Conservation (phyloP, 2,329 filamentous ascomycete genomes). For the Colletotrichum sp. region DNA sequence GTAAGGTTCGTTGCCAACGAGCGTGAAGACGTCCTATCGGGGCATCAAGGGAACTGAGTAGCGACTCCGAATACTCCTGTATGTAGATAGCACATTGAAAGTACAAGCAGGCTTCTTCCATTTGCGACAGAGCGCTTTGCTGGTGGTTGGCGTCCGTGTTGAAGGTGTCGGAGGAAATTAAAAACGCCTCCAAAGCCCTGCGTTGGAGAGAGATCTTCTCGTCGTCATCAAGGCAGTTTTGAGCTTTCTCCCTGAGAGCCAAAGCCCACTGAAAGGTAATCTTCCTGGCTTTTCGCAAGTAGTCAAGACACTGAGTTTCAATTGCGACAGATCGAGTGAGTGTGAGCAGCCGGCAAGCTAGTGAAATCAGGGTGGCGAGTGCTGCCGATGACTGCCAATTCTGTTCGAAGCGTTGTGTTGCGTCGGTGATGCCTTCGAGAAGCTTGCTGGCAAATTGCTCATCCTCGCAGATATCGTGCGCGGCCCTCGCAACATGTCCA, state of each 20-base stretch:
- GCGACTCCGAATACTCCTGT: constrained; percentile 26
- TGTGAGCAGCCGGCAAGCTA: constrained; percentile 47
- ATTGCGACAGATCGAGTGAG: no score
- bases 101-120: constrained; percentile 32
- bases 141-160: constrained; percentile 36
- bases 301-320: background rate
- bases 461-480: background rate
- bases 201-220: constrained; percentile 30
- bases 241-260: constrained; percentile 31
- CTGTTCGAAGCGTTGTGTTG: constrained; percentile 38
- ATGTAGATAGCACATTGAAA: constrained; percentile 41
- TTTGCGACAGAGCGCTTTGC: constrained; percentile 26
- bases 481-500: background rate
- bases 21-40: background rate
- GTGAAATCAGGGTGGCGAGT: constrained; percentile 39
- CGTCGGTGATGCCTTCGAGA: constrained; percentile 32
- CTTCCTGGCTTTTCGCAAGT: constrained; percentile 34
- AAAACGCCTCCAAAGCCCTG: constrained; percentile 39
- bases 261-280: constrained; percentile 44
- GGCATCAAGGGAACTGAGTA: background rate
- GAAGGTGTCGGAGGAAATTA: constrained; percentile 48
- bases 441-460: constrained; percentile 23
- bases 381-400: constrained; percentile 56
- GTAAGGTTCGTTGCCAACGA: background rate
- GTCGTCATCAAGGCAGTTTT: constrained; percentile 23